phyloP scores from a whole-genome alignment of 345 rosid genomes.

The Rhizophora mangle region DNA sequence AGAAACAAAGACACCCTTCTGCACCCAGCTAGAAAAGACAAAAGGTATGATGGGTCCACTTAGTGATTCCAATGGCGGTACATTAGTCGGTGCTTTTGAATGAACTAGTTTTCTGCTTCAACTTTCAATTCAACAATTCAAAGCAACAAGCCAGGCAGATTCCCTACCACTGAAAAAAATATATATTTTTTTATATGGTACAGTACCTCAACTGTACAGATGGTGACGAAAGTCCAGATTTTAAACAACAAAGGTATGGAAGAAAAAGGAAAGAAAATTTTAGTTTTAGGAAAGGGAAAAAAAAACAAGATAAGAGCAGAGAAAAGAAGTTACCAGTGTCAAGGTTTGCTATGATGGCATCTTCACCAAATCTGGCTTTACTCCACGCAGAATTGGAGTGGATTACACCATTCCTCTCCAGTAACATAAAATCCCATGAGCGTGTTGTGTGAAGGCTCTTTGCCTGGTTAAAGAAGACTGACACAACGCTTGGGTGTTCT shows the following conservation, averaged over 20 bases:
- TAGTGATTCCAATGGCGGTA: too few species aligned
- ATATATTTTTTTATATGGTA: too few species aligned
- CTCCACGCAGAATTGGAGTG: conserved; percentile 58
- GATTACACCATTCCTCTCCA: conserved; percentile 44
- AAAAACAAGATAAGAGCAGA: background rate
- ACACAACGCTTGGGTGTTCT: conserved; percentile 79
- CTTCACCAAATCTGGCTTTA: conserved; percentile 70
- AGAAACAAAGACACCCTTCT: background rate
- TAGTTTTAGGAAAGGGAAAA: background rate
- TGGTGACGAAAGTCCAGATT: conserved; percentile 38
- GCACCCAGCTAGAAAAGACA: too few species aligned
- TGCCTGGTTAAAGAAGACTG: conserved; percentile 65
- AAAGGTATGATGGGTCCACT: too few species aligned
- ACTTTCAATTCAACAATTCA: too few species aligned
- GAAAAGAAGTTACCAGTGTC: conserved; percentile 58
- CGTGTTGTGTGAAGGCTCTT: conserved; percentile 78
- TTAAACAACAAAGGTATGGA: conserved; percentile 52
- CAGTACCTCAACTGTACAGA: background rate
- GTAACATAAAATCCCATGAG: conserved; percentile 85
- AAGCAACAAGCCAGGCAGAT: too few species aligned
- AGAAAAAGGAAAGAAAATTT: background rate
- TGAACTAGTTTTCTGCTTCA: too few species aligned
- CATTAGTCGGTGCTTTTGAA: too few species aligned
- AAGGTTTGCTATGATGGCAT: conserved; percentile 75
- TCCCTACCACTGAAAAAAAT: too few species aligned